Base-by-base conservation (phyloP, 768 basidiomycete genomes). In the Tubosaeta sp. region DNA sequence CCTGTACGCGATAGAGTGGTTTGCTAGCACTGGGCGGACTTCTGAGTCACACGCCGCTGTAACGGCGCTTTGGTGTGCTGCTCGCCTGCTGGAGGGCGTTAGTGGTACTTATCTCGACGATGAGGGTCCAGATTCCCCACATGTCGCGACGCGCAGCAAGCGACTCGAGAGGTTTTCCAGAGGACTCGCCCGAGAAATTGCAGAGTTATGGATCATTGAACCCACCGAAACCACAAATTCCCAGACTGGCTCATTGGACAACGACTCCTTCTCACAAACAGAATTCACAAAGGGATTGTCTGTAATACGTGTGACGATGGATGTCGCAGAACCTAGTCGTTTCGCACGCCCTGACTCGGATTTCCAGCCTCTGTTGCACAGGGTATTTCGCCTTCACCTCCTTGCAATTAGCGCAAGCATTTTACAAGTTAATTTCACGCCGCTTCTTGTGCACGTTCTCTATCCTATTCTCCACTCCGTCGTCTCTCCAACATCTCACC, bases 381-480 rank as follows among this genome's bases (percentile, higher is more conserved):
- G 75, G 54, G 75, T 78, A 6, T 71, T 92, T 33, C 80, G 81
- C 14, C 78, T 99, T 7, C 89, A 91, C 53, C 70, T 91, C 7
- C 73, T 99, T 16, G 77, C 91, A 2, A 72, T 90, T 31, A 70
- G 80, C 11, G 77, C 91, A 0, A 79, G 80, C n/a, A 80, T 93
- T 48, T 75, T 94, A 31, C 83, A 85, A 50, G 74, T 83, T 11
- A 79, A 80, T 11, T 97, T 91, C 64, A 77, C 79, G 0, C 76
- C 85, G 0, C 72, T 90, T 16, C 81, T 97, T 38, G 79, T 97
- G 22, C 79, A 89, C 35, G 73, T 83, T 0, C 71, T 97, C 4
- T 98, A 98, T 72, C 90, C 91, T 2, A 70, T 97, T 38, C 80
- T 99, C 25, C 87, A 89, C 48, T 91, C 91, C 16, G 72, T 95